Conservation (phyloP, 805 yeast genomes). For the Schwanniomyces yamadae region DNA sequence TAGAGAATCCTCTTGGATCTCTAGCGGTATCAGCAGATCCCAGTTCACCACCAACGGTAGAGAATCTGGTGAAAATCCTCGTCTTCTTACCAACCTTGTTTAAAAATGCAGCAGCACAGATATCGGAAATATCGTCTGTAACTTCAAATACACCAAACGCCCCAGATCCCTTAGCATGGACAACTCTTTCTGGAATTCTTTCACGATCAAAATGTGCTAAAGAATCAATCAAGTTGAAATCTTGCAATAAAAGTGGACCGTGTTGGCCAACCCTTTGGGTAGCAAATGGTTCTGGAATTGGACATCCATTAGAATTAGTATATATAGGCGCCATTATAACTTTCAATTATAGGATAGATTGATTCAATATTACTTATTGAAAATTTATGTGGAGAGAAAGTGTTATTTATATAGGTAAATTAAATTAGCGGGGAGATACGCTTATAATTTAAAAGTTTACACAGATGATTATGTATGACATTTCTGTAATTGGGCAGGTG, state of each 20-base stretch:
- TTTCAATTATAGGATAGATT: not conserved
- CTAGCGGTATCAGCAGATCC: slow-evolving; percentile 83
- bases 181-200: slow-evolving; percentile 89
- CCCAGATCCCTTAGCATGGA: slow-evolving; percentile 92
- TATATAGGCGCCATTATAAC: slow-evolving; percentile 52
- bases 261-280: slow-evolving; percentile 72
- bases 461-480: slow-evolving; percentile 1
- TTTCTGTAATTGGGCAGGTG: not conserved
- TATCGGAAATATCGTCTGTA: slow-evolving; percentile 78
- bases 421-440: slow-evolving; percentile 4
- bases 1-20: slow-evolving; percentile 85
- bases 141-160: slow-evolving; percentile 86
- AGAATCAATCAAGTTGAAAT: slow-evolving; percentile 75
- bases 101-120: slow-evolving; percentile 69
- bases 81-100: slow-evolving; percentile 78
- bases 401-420: slow-evolving; percentile 3
- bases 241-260: slow-evolving; percentile 82
- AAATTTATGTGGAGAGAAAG: not conserved
- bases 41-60: slow-evolving; percentile 84
- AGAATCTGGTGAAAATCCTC: slow-evolving; percentile 68
- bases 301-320: slow-evolving; percentile 74
- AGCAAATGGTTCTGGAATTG: slow-evolving; percentile 74
- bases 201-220: slow-evolving; percentile 88
- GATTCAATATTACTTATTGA: not conserved
- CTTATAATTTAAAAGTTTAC: too few relatives aligned